Evolutionary conservation across 2,329 filamentous ascomycete species (phyloP).

Genomic region (Plectosphaerella plurivora): DNA sequence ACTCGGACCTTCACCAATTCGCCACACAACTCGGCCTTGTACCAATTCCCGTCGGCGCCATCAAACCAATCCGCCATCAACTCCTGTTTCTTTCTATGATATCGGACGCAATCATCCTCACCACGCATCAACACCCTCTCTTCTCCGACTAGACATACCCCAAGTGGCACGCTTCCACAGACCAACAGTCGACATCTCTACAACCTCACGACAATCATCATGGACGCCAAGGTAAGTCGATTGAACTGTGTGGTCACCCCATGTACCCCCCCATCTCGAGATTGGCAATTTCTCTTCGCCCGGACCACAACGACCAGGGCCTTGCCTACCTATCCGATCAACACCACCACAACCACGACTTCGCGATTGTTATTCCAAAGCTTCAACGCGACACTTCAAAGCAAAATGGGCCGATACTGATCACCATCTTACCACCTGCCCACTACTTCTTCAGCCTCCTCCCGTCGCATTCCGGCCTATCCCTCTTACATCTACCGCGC

Average conservation of each 20-base stretch:
- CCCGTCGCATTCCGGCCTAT: background rate
- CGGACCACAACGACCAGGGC: too few relatives aligned
- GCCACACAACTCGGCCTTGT: too few relatives aligned
- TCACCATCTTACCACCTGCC: background rate
- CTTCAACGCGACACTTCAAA: too few relatives aligned
- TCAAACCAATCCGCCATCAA: too few relatives aligned
- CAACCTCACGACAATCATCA: conserved; percentile 5
- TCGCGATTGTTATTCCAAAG: too few relatives aligned
- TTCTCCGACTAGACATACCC: too few relatives aligned
- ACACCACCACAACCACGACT: too few relatives aligned
- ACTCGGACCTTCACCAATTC: too few relatives aligned
- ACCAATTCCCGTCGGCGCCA: too few relatives aligned
- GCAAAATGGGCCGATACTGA: background rate
- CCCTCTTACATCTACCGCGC: background rate
- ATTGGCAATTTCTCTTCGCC: conserved; percentile 1
- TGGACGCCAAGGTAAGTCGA: conserved; percentile 16
- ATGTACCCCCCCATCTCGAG: background rate
- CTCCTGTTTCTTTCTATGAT: background rate
- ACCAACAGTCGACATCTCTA: conserved; percentile 3
- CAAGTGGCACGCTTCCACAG: background rate
- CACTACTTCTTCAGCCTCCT: background rate
- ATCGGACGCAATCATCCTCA: background rate
- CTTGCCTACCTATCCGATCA: too few relatives aligned
- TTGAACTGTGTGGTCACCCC: background rate
- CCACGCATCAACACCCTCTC: background rate